A percentile compares a stretch with the other conserved stretches of the same genome.
phyloP scores from a whole-genome alignment of 208 protist genomes.

The Phytomonas francai region DNA sequence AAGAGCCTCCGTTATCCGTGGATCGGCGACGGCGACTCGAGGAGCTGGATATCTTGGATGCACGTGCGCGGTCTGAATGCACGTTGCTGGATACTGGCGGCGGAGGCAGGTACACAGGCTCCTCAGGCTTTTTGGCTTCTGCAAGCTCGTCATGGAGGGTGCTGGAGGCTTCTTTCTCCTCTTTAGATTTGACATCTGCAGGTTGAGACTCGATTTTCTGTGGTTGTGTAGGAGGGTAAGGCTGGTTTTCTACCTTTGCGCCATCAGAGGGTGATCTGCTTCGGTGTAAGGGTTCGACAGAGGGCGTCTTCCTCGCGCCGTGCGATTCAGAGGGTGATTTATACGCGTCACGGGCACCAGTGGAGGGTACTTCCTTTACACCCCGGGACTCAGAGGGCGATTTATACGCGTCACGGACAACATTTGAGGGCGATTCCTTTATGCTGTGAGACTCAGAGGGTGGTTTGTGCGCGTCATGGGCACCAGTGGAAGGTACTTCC shows the following conservation, averaged over 20 bases:
- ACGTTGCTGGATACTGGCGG: background rate
- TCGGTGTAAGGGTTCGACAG: background rate
- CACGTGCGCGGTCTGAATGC: background rate
- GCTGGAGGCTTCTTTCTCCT: constrained; percentile 7
- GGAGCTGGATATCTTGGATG: background rate
- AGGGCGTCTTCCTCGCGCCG: background rate
- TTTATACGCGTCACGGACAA: too few species aligned
- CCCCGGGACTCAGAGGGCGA: too few species aligned
- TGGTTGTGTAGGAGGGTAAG: background rate
- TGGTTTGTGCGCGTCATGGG: too few species aligned
- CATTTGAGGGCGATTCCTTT: too few species aligned
- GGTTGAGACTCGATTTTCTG: constrained; percentile 5
- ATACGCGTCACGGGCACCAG: too few species aligned
- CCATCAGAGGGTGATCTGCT: background rate
- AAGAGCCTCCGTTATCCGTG: constrained; percentile 6
- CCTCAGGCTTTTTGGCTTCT: constrained; percentile 2
- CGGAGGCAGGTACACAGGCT: background rate
- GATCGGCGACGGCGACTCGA: background rate
- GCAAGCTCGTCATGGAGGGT: constrained; percentile 1
- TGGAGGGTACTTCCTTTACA: too few species aligned
- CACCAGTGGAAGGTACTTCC: too few species aligned
- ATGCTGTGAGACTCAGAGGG: too few species aligned
- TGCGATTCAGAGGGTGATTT: too few species aligned
- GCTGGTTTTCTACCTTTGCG: background rate
- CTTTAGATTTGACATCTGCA: constrained; percentile 1